Percentiles rank a stretch among this genome's conserved stretches.
These are phyloP conservation scores for Penicillium sp. DNA, from an alignment of 2,329 filamentous ascomycete species.

Conservation along the genomic window DNA sequence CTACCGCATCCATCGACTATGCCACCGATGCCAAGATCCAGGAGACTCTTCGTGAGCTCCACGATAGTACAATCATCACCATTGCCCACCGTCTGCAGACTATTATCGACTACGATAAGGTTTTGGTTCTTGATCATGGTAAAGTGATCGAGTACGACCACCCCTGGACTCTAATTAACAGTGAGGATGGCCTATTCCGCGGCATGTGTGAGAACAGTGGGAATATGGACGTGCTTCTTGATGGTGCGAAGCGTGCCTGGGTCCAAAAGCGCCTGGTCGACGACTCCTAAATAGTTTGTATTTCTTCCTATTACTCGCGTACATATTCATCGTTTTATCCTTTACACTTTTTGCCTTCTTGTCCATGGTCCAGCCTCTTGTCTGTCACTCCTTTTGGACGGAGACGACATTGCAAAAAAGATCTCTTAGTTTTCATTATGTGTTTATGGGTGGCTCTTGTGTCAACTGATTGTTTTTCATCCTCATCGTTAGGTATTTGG, in stretches of 20 bases:
- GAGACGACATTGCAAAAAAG: slow-evolving; percentile 2
- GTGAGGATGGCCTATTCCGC: slow-evolving; percentile 65
- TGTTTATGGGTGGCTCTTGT: slow-evolving; percentile 2
- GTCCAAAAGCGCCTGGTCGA: slow-evolving; percentile 49
- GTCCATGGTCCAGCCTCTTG: not conserved
- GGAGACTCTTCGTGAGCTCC: slow-evolving; percentile 89
- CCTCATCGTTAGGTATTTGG: slow-evolving; percentile 1
- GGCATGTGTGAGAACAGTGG: slow-evolving; percentile 70
- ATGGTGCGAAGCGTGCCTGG: slow-evolving; percentile 54
- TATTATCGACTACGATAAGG: slow-evolving; percentile 97
- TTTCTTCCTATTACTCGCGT: slow-evolving; percentile 2
- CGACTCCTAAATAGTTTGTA: slow-evolving; percentile 31
- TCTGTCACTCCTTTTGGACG: not conserved
- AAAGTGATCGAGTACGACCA: slow-evolving; percentile 86
- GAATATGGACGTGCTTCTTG: slow-evolving; percentile 58
- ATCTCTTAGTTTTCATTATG: not conserved
- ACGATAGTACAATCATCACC: slow-evolving; percentile 84
- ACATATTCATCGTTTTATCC: slow-evolving; percentile 5
- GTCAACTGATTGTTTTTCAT: not conserved
- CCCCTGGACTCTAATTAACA: slow-evolving; percentile 76
- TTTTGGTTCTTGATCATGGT: slow-evolving; percentile 89
- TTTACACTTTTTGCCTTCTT: not conserved
- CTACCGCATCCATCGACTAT: slow-evolving; percentile 96
- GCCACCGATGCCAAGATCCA: slow-evolving; percentile 95
- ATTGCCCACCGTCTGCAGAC: slow-evolving; percentile 95